Conservation (phyloP, 257 asterid genomes). For the Rehmannia glutinosa region DNA sequence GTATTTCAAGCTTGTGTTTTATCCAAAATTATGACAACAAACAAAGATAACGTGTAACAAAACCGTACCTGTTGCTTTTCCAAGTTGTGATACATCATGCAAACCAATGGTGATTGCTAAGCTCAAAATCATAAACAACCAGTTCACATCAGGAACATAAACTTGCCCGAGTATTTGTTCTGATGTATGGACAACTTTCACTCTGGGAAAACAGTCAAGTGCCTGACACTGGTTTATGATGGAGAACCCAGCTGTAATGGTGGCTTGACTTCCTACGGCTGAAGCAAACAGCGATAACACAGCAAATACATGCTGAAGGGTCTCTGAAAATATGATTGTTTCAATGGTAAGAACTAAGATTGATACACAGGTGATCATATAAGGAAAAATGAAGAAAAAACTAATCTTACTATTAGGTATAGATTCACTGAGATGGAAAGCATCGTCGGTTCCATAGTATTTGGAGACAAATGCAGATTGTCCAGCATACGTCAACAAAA, state of each 20-base stretch:
- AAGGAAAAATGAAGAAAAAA: conserved; percentile 6
- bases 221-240: conserved; percentile 93
- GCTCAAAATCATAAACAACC: conserved; percentile 84
- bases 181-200: conserved; percentile 83
- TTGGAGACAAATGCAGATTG: conserved; percentile 79
- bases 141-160: conserved; percentile 82
- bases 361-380: not conserved
- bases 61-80: conserved; percentile 67
- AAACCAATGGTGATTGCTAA: conserved; percentile 67
- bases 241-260: conserved; percentile 92
- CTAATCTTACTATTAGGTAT: conserved; percentile 66
- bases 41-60: not conserved
- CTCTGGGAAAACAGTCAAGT: conserved; percentile 87
- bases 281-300: conserved; percentile 81
- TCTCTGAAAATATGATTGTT: conserved; percentile 35
- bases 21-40: not conserved
- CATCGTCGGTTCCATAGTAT: conserved; percentile 34
- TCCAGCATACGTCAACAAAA: conserved; percentile 81
- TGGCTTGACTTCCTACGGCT: conserved; percentile 97
- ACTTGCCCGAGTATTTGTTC: conserved; percentile 76
- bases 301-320: conserved; percentile 68
- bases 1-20: not conserved
- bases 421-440: conserved; percentile 79
- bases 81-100: conserved; percentile 60
- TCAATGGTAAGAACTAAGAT: conserved; percentile 16